These are phyloP conservation scores for Phlyctochytrium arcticum DNA, from an alignment of 192 early-diverging fungal genomes.

Conservation along the genomic window DNA sequence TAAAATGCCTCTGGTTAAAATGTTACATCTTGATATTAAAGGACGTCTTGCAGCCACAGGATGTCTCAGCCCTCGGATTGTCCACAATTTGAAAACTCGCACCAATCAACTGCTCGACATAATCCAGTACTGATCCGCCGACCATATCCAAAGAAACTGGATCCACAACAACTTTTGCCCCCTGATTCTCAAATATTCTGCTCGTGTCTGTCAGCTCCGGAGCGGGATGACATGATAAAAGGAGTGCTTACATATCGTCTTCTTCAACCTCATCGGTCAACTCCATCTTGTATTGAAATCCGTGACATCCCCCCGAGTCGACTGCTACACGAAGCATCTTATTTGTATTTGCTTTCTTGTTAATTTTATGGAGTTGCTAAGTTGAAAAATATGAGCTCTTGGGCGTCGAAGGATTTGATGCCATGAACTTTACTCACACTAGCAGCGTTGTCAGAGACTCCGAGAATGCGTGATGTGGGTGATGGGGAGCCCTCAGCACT, in stretches of 20 bases:
- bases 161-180: slow-evolving; percentile 43
- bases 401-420: too few relatives aligned
- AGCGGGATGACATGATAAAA: neutral
- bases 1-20: neutral
- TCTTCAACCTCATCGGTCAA: slow-evolving; percentile 33
- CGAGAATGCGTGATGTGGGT: too few relatives aligned
- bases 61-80: slow-evolving; percentile 50
- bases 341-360: neutral
- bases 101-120: slow-evolving; percentile 53
- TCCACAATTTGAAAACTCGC: slow-evolving; percentile 47
- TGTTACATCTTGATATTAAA: slow-evolving; percentile 44
- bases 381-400: too few relatives aligned
- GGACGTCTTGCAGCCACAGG: slow-evolving; percentile 51
- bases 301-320: slow-evolving; percentile 54
- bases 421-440: too few relatives aligned
- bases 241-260: slow-evolving; percentile 38
- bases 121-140: slow-evolving; percentile 43
- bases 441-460: too few relatives aligned
- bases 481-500: too few relatives aligned
- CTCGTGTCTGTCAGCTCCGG: slow-evolving; percentile 8
- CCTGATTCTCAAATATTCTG: slow-evolving; percentile 43
- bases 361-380: slow-evolving; percentile 35
- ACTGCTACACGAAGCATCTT: slow-evolving; percentile 39
- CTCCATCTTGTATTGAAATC: slow-evolving; percentile 53
- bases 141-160: slow-evolving; percentile 38